phyloP scores from a whole-genome alignment of 495 filamentous ascomycete species.

The Evernia prunastri region DNA sequence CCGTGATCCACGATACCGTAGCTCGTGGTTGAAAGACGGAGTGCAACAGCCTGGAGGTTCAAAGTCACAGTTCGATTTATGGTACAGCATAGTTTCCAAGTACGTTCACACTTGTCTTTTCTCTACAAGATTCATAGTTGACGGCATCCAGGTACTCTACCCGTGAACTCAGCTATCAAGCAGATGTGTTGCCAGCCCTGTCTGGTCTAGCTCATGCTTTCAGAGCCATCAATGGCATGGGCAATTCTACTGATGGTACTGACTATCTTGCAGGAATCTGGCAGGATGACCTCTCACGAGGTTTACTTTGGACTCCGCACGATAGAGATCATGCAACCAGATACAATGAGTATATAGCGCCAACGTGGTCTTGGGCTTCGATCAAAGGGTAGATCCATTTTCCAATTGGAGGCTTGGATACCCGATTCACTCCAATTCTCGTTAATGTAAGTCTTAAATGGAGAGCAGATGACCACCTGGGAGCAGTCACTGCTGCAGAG shows the following conservation, averaged over 20 bases:
- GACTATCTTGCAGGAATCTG: conserved; percentile 16
- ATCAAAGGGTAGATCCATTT: conserved; percentile 3
- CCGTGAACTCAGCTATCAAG: neutral
- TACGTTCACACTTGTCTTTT: neutral
- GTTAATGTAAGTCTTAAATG: neutral
- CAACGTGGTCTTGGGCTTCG: conserved; percentile 20
- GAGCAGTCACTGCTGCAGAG: neutral
- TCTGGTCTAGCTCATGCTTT: neutral
- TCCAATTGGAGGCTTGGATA: neutral
- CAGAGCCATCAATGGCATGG: neutral
- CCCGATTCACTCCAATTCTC: neutral
- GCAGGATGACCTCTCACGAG: conserved; percentile 5
- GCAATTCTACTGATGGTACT: neutral
- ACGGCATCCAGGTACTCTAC: neutral
- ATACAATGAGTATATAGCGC: conserved; percentile 8
- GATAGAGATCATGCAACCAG: conserved; percentile 6
- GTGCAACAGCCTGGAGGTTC: neutral
- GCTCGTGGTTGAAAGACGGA: neutral
- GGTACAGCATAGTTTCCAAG: neutral
- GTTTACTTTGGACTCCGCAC: conserved; percentile 7
- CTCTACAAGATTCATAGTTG: neutral
- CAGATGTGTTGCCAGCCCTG: neutral
- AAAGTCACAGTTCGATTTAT: neutral
- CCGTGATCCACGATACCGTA: neutral
- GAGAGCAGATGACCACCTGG: neutral